These are phyloP conservation scores for Sicyos baderoa DNA, from an alignment of 306 rosid species.

Conservation along the genomic window DNA sequence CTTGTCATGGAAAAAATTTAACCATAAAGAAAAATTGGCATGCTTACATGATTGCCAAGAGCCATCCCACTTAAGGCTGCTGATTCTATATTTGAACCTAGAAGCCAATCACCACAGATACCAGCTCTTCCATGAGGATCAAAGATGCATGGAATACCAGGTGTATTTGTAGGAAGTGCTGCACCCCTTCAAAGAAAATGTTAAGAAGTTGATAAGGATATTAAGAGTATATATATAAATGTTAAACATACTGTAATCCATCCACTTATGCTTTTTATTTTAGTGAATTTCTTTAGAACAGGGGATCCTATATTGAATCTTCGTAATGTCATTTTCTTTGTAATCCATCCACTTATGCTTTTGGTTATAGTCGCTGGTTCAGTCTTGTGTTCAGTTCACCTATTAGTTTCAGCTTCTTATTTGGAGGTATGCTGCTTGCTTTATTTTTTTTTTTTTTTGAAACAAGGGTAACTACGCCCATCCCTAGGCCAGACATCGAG, in stretches of 20 bases:
- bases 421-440: background rate
- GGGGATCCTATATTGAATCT: background rate
- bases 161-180: conserved; percentile 83
- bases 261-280: background rate
- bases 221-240: background rate
- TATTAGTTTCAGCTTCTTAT: background rate
- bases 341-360: too few species aligned
- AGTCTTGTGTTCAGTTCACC: background rate
- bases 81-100: conserved; percentile 85
- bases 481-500: too few species aligned
- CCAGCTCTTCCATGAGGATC: conserved; percentile 87
- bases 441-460: too few species aligned
- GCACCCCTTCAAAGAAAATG: conserved; percentile 66
- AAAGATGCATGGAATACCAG: conserved; percentile 75
- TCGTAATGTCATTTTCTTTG: background rate
- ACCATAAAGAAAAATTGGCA: background rate
- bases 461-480: too few species aligned
- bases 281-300: background rate
- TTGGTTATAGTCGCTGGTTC: background rate
- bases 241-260: background rate
- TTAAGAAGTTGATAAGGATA: background rate
- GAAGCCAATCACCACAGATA: conserved; percentile 89
- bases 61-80: conserved; percentile 83
- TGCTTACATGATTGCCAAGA: conserved; percentile 65
- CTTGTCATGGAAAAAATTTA: background rate